Base-by-base conservation (phyloP, 2,329 filamentous ascomycete species). In the Paraconiothyrium sp. region DNA sequence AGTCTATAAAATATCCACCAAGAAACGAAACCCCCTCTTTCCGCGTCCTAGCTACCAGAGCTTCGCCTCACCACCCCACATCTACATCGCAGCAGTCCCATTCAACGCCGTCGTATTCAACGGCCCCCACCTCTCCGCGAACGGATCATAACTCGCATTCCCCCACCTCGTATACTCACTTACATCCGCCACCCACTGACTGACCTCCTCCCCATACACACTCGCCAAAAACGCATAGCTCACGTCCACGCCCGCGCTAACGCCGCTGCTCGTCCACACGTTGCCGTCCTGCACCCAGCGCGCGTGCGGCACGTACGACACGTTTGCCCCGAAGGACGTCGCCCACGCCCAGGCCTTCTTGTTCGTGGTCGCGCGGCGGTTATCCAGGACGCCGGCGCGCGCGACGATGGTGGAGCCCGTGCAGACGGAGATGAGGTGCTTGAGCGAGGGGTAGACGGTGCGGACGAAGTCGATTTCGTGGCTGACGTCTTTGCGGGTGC, bases 211-310 rank as follows among this genome's bases (percentile, higher is more conserved):
- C 1, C 86, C 86, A 73, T 83, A 89, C 13, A 83, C 72, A 32
- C 79, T 75, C 49, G 71, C 79, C 27, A 89, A 77, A 70, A 84
- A 89, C 0, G 83, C 85, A 63, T 86, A 79, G 59, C 80, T 84
- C 56, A 84, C 79, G 77, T 89, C 87, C 49, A 87, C 87, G 0
- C 87, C 87, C 1, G 88, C 86, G 56, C 82, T 83, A 6, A 89
- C 82, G 0, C 89, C 88, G 0, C 86, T 88, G 1, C 85, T 85
- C 4, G 84, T 86, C 87, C 88, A 91, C 8, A 90, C 78, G 59
- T 90, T 89, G 16, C 86, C 88, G 76, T 90, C 88, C 1, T 80
- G 76, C 0, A 90, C 85, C 85, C 86, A 91, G 43, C 89, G 80
- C 30, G 89, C 89, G n/a, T 80, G 79, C 1, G 80, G 76, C 35